Conservation (phyloP, 371 early-diverging fungal species). For the Syncephalastrum sp. region DNA sequence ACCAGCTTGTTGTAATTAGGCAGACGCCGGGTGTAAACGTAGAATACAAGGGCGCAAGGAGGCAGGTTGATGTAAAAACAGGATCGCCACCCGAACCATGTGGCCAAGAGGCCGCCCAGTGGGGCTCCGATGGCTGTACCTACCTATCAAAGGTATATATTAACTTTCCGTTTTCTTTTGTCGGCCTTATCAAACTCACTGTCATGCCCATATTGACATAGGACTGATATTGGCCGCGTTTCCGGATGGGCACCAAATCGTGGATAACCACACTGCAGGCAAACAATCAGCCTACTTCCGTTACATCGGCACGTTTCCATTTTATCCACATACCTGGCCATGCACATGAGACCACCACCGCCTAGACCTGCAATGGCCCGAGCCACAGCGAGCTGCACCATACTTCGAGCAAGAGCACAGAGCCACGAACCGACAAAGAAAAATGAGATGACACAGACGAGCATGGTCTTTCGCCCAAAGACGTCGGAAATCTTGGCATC, state of each 20-base stretch:
- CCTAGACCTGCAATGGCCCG: slow-evolving; percentile 79
- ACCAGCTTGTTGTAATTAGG: slow-evolving; percentile 31
- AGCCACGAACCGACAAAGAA: slow-evolving; percentile 40
- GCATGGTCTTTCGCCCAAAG: slow-evolving; percentile 36
- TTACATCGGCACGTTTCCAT: neutral
- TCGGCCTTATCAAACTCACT: slow-evolving; percentile 14
- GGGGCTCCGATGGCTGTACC: slow-evolving; percentile 40
- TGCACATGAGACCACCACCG: slow-evolving; percentile 67
- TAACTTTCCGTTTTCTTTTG: slow-evolving; percentile 1
- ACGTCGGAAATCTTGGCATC: slow-evolving; percentile 40
- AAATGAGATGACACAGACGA: slow-evolving; percentile 24
- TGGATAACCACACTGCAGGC: slow-evolving; percentile 18
- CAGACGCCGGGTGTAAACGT: slow-evolving; percentile 23
- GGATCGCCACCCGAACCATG: slow-evolving; percentile 61
- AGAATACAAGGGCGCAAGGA: slow-evolving; percentile 48
- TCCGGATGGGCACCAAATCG: slow-evolving; percentile 32
- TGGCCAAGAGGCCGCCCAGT: slow-evolving; percentile 53
- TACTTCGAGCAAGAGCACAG: slow-evolving; percentile 52
- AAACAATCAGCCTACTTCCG: neutral
- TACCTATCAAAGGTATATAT: slow-evolving; percentile 5
- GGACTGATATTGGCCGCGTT: slow-evolving; percentile 39
- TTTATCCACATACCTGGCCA: neutral
- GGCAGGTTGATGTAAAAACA: slow-evolving; percentile 80
- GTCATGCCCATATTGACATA: slow-evolving; percentile 42
- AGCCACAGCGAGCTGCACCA: slow-evolving; percentile 69